Evolutionary conservation across 2,329 filamentous ascomycete species (phyloP).

Genomic region (Pyricularia grisea): DNA sequence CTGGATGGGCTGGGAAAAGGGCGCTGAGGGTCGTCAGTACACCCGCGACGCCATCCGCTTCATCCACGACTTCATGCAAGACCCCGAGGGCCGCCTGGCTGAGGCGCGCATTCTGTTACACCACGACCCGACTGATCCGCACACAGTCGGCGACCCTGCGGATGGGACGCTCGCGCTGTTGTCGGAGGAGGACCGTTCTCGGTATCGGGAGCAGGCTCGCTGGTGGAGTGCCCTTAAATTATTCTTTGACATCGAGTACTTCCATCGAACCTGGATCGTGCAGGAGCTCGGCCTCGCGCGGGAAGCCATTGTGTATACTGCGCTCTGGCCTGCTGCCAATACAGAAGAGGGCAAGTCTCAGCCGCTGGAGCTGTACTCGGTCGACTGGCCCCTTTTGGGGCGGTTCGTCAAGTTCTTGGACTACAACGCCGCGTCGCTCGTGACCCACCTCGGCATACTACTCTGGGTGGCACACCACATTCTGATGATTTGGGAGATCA

Average conservation of each 20-base stretch:
- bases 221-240: conserved; percentile 9
- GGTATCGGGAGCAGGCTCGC: conserved; percentile 8
- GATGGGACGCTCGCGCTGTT: conserved; percentile 6
- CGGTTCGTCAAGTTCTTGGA: conserved; percentile 9
- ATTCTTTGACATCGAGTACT: conserved; percentile 10
- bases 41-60: conserved; percentile 10
- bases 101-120: conserved; percentile 9
- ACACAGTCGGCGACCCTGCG: not conserved
- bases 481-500: conserved; percentile 10
- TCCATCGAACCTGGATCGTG: conserved; percentile 14
- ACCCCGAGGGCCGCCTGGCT: conserved; percentile 7
- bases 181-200: conserved; percentile 5
- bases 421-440: conserved; percentile 8
- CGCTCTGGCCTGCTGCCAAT: conserved; percentile 5
- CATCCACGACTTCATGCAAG: conserved; percentile 9
- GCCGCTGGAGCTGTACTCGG: conserved; percentile 6
- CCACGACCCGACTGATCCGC: conserved; percentile 3
- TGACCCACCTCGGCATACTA: conserved; percentile 7
- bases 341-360: not conserved
- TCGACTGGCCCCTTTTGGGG: conserved; percentile 9
- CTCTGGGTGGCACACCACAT: conserved; percentile 10
- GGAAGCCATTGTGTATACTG: conserved; percentile 9
- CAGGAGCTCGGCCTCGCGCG: conserved; percentile 14
- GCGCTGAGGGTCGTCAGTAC: conserved; percentile 7
- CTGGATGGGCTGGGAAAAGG: conserved; percentile 12